phyloP scores from a whole-genome alignment of 2,329 filamentous ascomycete genomes.

The Xylaria sp. region DNA sequence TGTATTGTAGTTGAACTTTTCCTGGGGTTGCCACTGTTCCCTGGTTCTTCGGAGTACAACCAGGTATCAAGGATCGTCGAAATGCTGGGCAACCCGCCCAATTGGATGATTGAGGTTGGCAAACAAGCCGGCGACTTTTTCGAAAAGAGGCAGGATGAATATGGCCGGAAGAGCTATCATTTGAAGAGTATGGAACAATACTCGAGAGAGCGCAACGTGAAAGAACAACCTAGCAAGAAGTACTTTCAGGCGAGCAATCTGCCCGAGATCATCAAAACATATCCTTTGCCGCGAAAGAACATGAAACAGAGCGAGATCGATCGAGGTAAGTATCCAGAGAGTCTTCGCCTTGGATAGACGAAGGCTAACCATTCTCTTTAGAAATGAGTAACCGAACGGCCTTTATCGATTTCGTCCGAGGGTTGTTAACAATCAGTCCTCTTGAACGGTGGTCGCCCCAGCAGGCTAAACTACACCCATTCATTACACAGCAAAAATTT shows the following conservation, averaged over 20 bases:
- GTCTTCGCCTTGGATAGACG: conserved; percentile 14
- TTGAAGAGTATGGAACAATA: conserved; percentile 99
- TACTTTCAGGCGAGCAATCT: conserved; percentile 96
- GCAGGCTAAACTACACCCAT: conserved; percentile 95
- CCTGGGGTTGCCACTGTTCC: conserved; percentile 91
- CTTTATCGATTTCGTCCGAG: conserved; percentile 98
- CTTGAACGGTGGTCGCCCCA: conserved; percentile 97
- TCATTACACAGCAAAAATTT: conserved; percentile 98
- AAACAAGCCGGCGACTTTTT: conserved; percentile 98
- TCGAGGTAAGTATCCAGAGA: conserved; percentile 72
- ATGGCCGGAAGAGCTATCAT: conserved; percentile 87
- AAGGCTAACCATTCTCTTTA: conserved; percentile 53
- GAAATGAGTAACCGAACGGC: conserved; percentile 98
- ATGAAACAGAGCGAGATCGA: conserved; percentile 99
- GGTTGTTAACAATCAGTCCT: conserved; percentile 92
- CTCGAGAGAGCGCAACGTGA: conserved; percentile 91
- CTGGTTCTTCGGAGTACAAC: conserved; percentile 98
- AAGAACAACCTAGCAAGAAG: conserved; percentile 99
- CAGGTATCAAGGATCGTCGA: conserved; percentile 97
- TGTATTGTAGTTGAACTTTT: conserved; percentile 99
- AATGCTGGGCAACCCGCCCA: conserved; percentile 95
- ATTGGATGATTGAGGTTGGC: conserved; percentile 99
- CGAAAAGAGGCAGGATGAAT: conserved; percentile 91
- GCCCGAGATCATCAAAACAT: conserved; percentile 96
- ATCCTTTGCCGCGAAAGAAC: conserved; percentile 98